Conservation (phyloP, 2,329 filamentous ascomycete species). For the Sclerotinia minor region DNA sequence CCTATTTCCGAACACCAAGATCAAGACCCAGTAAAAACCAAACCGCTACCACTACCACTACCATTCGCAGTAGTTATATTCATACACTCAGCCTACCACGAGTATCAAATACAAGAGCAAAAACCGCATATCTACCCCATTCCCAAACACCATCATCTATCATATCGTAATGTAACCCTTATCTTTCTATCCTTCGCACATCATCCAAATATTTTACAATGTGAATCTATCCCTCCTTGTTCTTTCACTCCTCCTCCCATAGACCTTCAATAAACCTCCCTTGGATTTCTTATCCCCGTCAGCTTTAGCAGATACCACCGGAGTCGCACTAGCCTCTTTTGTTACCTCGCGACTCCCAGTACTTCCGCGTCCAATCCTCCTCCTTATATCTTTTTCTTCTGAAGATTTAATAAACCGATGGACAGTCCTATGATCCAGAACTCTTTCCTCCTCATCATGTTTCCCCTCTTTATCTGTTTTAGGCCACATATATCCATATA, state of each 20-base stretch:
- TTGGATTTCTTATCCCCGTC: constrained; percentile 20
- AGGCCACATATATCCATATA: constrained; percentile 94
- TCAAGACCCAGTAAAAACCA: too few species aligned
- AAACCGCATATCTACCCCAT: background rate
- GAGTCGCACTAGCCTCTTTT: constrained; percentile 31
- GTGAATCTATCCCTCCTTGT: constrained; percentile 19
- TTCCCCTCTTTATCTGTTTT: constrained; percentile 84
- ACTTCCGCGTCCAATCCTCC: constrained; percentile 29
- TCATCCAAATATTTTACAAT: constrained; percentile 20
- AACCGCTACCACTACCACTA: background rate
- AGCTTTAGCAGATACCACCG: background rate
- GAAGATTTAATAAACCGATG: constrained; percentile 77
- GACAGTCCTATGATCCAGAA: constrained; percentile 79
- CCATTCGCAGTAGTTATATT: background rate
- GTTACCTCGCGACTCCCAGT: constrained; percentile 34
- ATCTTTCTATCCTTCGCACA: constrained; percentile 8
- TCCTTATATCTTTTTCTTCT: constrained; percentile 54
- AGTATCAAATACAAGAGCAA: constrained; percentile 8
- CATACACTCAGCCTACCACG: background rate
- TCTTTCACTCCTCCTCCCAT: constrained; percentile 1
- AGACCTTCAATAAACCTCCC: constrained; percentile 6
- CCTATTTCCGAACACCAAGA: constrained; percentile 10
- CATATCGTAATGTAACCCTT: background rate
- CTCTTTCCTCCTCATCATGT: constrained; percentile 66
- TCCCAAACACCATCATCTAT: constrained; percentile 15